These are phyloP conservation scores for Phytophthora nicotianae DNA, from an alignment of 352 stramenopile species.

Conservation along the genomic window DNA sequence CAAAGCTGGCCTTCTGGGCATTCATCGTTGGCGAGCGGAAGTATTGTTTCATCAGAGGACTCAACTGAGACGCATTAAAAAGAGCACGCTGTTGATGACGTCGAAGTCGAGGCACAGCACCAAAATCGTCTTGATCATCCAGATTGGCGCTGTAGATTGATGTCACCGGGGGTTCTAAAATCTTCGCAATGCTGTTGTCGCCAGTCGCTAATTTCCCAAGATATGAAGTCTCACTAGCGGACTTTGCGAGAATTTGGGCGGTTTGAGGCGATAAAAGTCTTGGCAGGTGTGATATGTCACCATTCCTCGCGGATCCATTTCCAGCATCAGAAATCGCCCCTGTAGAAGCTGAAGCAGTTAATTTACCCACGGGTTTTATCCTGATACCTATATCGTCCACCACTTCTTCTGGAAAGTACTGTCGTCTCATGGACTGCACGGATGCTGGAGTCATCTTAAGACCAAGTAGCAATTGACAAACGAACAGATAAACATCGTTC, in stretches of 20 bases:
- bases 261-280: conserved; percentile 37
- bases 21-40: conserved; percentile 61
- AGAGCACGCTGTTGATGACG: conserved; percentile 69
- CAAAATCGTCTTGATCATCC: conserved; percentile 19
- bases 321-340: conserved; percentile 16
- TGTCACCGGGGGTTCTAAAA: conserved; percentile 33
- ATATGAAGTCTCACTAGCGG: conserved; percentile 56
- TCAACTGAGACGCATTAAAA: conserved; percentile 86
- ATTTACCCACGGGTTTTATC: conserved; percentile 39
- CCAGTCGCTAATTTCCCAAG: conserved; percentile 49
- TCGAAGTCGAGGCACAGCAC: conserved; percentile 26
- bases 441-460: conserved; percentile 69
- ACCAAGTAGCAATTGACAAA: conserved; percentile 73
- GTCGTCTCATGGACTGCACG: conserved; percentile 66
- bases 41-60: conserved; percentile 81
- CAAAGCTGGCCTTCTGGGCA: conserved; percentile 69
- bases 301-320: conserved; percentile 15
- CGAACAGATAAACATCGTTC: conserved; percentile 76
- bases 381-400: conserved; percentile 57
- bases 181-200: conserved; percentile 69
- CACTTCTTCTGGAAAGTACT: conserved; percentile 81
- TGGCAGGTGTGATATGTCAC: conserved; percentile 27
- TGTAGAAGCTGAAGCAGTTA: conserved; percentile 15
- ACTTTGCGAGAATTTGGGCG: conserved; percentile 40
- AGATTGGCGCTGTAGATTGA: conserved; percentile 12